Evolutionary conservation across 805 yeast species (phyloP).

Genomic region (Alloascoidea hylecoeti): DNA sequence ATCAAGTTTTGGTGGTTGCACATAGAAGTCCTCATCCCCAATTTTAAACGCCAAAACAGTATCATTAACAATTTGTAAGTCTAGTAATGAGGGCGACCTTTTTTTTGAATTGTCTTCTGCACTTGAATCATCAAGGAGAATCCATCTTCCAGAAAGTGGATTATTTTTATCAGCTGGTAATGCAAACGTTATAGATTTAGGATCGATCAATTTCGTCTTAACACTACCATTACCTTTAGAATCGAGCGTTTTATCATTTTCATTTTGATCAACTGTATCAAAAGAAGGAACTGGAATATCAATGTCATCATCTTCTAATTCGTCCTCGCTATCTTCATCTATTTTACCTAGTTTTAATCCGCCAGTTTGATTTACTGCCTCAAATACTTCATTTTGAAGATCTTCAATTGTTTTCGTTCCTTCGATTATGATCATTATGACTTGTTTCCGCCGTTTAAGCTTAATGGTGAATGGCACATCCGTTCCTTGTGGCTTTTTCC

Average conservation of each 20-base stretch:
- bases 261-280: slow-evolving; percentile 14
- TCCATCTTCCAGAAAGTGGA: slow-evolving; percentile 10
- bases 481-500: neutral
- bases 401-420: neutral
- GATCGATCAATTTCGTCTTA: slow-evolving; percentile 3
- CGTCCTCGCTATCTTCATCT: slow-evolving; percentile 14
- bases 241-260: slow-evolving; percentile 18
- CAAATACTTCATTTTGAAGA: neutral
- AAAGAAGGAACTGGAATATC: slow-evolving; percentile 25
- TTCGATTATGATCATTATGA: neutral
- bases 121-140: slow-evolving; percentile 6
- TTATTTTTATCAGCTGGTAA: slow-evolving; percentile 9
- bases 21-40: slow-evolving; percentile 8
- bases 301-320: slow-evolving; percentile 15
- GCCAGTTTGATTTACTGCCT: neutral
- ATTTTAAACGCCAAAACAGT: slow-evolving; percentile 11
- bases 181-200: slow-evolving; percentile 9
- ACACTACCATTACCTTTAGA: slow-evolving; percentile 9
- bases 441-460: neutral
- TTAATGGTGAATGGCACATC: neutral
- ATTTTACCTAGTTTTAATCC: slow-evolving; percentile 5
- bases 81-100: slow-evolving; percentile 4
- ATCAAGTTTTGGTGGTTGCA: slow-evolving; percentile 5
- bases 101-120: neutral
- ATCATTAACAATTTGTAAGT: slow-evolving; percentile 8